A percentile compares a stretch with the other conserved stretches of the same genome.
Conservation (phyloP, 225 moss, liverwort and hornwort species). For the Bryum argenteum region DNA sequence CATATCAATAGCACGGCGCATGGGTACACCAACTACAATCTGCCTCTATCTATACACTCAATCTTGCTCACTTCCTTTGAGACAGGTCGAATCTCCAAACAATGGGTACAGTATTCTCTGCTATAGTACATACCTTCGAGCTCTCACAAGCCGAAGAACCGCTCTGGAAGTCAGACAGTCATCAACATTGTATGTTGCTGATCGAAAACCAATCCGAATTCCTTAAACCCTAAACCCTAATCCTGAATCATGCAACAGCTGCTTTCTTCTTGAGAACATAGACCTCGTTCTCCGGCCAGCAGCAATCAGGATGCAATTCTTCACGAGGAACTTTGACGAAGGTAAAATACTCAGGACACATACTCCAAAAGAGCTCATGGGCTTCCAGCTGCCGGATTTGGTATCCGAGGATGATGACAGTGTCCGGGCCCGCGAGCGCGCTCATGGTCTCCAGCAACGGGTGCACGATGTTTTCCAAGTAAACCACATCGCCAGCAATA, state of each 20-base stretch:
- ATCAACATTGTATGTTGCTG: background rate
- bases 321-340: constrained; percentile 60
- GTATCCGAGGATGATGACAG: constrained; percentile 67
- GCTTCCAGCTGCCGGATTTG: constrained; percentile 76
- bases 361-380: constrained; percentile 79
- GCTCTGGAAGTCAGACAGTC: background rate
- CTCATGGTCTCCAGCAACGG: constrained; percentile 68
- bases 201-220: constrained; percentile 1
- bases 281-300: constrained; percentile 72
- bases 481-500: constrained; percentile 85
- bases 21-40: too few relatives aligned
- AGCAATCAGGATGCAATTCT: constrained; percentile 70
- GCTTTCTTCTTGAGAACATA: constrained; percentile 69
- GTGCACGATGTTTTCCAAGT: constrained; percentile 77
- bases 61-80: too few relatives aligned
- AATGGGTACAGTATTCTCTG: too few relatives aligned
- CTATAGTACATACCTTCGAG: too few relatives aligned
- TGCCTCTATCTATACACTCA: too few relatives aligned
- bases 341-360: constrained; percentile 66
- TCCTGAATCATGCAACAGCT: background rate
- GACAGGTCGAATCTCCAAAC: too few relatives aligned
- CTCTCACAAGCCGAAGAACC: background rate
- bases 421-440: constrained; percentile 64
- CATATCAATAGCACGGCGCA: too few relatives aligned
- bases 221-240: constrained; percentile 26